Evolutionary conservation across 2,329 filamentous ascomycete species (phyloP).

Genomic region (Aspergillus sp.): DNA sequence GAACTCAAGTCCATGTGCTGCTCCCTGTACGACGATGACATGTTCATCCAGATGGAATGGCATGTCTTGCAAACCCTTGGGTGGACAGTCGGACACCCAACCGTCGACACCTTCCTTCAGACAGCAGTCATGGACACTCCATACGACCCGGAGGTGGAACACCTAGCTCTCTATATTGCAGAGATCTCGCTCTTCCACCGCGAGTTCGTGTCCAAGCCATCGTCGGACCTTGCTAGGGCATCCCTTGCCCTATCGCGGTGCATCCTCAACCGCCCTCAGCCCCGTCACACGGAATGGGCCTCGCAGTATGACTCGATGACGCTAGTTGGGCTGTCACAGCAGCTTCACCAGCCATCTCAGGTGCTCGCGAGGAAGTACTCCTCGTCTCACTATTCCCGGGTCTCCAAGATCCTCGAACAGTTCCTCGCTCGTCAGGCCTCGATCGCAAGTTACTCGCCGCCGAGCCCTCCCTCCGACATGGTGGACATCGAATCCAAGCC

Average conservation of each 20-base stretch:
- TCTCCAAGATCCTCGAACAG: slow-evolving; percentile 63
- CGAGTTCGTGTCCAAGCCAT: slow-evolving; percentile 90
- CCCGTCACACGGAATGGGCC: slow-evolving; percentile 73
- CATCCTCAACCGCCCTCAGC: slow-evolving; percentile 77
- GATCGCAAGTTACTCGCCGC: slow-evolving; percentile 48
- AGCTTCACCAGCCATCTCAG: slow-evolving; percentile 65
- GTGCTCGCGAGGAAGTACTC: slow-evolving; percentile 69
- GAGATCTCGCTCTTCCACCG: slow-evolving; percentile 96
- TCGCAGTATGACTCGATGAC: slow-evolving; percentile 52
- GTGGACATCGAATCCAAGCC: slow-evolving; percentile 38
- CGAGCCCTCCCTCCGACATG: slow-evolving; percentile 41
- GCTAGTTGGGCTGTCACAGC: slow-evolving; percentile 62
- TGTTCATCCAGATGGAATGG: slow-evolving; percentile 99
- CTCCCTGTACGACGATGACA: slow-evolving; percentile 95
- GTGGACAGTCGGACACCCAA: slow-evolving; percentile 94
- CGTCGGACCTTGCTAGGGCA: slow-evolving; percentile 85
- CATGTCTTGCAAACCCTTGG: slow-evolving; percentile 96
- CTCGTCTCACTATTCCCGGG: slow-evolving; percentile 63
- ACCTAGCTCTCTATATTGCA: slow-evolving; percentile 91
- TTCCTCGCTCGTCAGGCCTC: slow-evolving; percentile 66
- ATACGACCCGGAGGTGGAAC: slow-evolving; percentile 84
- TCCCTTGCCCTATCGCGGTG: slow-evolving; percentile 83
- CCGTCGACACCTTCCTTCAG: slow-evolving; percentile 90
- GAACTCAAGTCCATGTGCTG: slow-evolving; percentile 99
- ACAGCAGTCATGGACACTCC: slow-evolving; percentile 73